Base-by-base conservation (phyloP, 768 basidiomycete genomes). In the Rhizopogon vulgaris region DNA sequence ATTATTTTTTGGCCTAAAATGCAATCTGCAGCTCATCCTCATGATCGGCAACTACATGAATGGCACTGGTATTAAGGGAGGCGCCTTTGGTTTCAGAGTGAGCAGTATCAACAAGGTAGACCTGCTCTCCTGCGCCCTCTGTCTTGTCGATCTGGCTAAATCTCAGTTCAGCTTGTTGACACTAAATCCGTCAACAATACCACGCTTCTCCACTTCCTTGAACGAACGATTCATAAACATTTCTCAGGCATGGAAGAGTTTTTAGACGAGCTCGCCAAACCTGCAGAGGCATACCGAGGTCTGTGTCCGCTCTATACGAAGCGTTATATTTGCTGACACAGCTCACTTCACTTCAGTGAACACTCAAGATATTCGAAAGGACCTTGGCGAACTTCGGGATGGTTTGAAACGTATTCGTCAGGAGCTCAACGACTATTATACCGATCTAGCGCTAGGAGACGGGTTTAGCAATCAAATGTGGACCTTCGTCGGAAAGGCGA, bases 11-110 rank as follows among this genome's bases (percentile, higher is more conserved):
- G 22, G 17, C 14, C 40, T 46, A 34, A 46, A 58, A 43, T 24
- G 40, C 38, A 4, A 4, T 40, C 5, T 40, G 17, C 49, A 86
- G 87, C 79, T 99, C 38, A 96, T 98, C 57, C 83, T 99, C 12
- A 78, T 94, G 59, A 82, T 99, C 58, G 95, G 95, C 39, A 99
- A 99, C 67, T 99, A 93, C 68, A 94, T 98, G 86, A 99, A 99
- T 64, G 92, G 94, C 6, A 87, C 92, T 49, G 93, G 94, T 49
- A 79, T 92, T 60, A 96, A 95, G 67, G 95, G 95, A 51, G 94
- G 94, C 30, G 96, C 96, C 1, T 95, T 90, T 60, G 95, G 95
- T 53, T 99, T 99, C 80, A 84, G 89, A 61, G 83, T 98, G 48
- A 93, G 91, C 71, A 95, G 94, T 68, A 94, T 99, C 69, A 98